These are phyloP conservation scores for Phallus indusiatus DNA, from an alignment of 768 basidiomycete genomes.

Conservation along the genomic window DNA sequence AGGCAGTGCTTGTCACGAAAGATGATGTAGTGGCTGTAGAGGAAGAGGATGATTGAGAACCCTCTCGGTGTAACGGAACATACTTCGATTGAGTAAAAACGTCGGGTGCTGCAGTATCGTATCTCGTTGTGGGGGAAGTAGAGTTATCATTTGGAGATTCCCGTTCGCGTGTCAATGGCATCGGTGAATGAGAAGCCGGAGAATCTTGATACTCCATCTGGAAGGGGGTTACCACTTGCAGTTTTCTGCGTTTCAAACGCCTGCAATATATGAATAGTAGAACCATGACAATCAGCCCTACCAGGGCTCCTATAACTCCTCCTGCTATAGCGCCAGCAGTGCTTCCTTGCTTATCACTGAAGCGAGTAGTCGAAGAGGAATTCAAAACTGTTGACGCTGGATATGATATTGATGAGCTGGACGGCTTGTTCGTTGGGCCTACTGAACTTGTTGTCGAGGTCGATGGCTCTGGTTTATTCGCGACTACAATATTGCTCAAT, in stretches of 20 bases:
- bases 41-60: no score
- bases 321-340: background rate
- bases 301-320: background rate
- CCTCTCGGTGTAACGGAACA: no score
- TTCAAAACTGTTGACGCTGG: background rate
- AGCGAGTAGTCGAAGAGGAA: background rate
- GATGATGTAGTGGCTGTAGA: no score
- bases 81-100: no score
- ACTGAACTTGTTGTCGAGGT: background rate
- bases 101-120: no score
- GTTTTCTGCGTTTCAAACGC: background rate
- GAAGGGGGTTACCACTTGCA: background rate
- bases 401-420: no score
- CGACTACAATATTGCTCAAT: background rate
- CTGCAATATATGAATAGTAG: background rate
- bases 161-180: no score
- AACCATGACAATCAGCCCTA: background rate
- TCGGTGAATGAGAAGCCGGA: no score
- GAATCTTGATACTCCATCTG: background rate
- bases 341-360: background rate
- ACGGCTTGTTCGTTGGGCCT: background rate
- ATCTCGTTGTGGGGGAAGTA: no score
- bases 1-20: no score
- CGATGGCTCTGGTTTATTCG: background rate
- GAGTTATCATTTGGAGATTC: no score